phyloP scores from a whole-genome alignment of 495 filamentous ascomycete species.

The Lasiosphaeria ovina region DNA sequence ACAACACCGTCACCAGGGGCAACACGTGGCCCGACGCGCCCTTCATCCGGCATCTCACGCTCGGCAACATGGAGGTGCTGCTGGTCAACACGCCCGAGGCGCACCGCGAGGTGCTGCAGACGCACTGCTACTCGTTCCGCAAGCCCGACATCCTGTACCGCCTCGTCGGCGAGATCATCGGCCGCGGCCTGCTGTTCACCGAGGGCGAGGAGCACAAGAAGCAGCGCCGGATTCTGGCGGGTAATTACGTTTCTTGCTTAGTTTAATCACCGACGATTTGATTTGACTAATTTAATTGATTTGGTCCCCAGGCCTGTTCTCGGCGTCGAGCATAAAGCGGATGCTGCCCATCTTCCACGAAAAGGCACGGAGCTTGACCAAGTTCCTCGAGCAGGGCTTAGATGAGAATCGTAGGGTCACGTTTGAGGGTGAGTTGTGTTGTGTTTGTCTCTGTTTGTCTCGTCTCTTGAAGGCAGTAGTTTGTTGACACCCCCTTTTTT shows the following conservation, averaged over 20 bases:
- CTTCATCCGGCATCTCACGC: constrained; percentile 29
- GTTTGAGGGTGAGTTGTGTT: constrained; percentile 18
- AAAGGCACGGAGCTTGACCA: constrained; percentile 16
- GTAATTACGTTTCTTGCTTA: neutral
- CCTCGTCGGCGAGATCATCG: constrained; percentile 25
- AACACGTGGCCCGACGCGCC: constrained; percentile 22
- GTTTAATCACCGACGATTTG: neutral
- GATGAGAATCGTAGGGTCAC: constrained; percentile 11
- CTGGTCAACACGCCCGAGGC: constrained; percentile 28
- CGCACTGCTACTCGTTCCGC: constrained; percentile 28
- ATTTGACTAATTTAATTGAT: neutral
- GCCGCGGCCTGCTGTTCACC: constrained; percentile 28
- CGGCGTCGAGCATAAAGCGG: constrained; percentile 24
- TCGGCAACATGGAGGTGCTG: constrained; percentile 28
- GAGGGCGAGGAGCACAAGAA: constrained; percentile 29
- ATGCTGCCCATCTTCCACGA: constrained; percentile 25
- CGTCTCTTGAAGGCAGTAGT: neutral
- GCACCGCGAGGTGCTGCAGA: constrained; percentile 28
- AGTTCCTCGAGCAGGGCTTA: constrained; percentile 1
- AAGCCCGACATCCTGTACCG: constrained; percentile 26
- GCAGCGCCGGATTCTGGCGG: constrained; percentile 24
- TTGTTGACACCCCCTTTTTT: neutral
- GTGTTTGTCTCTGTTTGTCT: neutral
- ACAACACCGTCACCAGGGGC: constrained; percentile 7
- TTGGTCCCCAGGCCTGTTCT: constrained; percentile 16